Conservation (phyloP, 805 yeast genomes). For the Zygoascus biomembranicola region DNA sequence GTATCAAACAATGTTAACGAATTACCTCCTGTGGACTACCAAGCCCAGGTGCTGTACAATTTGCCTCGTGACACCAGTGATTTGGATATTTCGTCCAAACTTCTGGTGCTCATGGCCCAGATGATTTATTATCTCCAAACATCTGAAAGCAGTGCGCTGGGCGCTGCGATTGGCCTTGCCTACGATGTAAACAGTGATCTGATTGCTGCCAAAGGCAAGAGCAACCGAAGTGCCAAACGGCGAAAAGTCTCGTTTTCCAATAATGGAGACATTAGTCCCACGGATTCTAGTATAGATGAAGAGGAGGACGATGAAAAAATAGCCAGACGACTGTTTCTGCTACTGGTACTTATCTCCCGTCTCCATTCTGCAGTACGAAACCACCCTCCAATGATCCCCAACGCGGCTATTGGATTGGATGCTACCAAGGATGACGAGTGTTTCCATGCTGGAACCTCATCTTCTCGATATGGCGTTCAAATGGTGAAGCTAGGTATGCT, state of each 20-base stretch:
- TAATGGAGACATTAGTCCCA: neutral
- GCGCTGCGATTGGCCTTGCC: constrained; percentile 29
- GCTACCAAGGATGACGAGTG: constrained; percentile 12
- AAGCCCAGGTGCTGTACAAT: neutral
- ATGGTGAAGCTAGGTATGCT: constrained; percentile 15
- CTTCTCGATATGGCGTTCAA: constrained; percentile 9
- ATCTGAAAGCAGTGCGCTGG: constrained; percentile 28
- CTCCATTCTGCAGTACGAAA: constrained; percentile 20
- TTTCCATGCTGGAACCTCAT: constrained; percentile 4
- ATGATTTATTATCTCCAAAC: constrained; percentile 27
- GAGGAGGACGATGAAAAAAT: constrained; percentile 1
- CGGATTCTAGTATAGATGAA: neutral
- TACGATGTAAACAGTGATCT: constrained; percentile 14
- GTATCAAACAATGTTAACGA: neutral
- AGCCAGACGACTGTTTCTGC: constrained; percentile 22
- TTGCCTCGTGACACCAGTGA: neutral
- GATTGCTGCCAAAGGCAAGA: neutral
- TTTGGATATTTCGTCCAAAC: constrained; percentile 14
- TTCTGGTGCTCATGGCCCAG: constrained; percentile 28
- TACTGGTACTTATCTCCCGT: constrained; percentile 23
- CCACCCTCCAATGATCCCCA: constrained; percentile 21
- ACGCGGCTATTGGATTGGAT: constrained; percentile 14
- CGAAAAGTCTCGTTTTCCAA: neutral
- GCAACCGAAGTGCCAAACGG: neutral
- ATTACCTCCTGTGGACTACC: neutral